Evolutionary conservation across 768 basidiomycete species (phyloP), one percentile per base, ranked within the genome.

Genomic region (Cytidiella melzeri): DNA sequence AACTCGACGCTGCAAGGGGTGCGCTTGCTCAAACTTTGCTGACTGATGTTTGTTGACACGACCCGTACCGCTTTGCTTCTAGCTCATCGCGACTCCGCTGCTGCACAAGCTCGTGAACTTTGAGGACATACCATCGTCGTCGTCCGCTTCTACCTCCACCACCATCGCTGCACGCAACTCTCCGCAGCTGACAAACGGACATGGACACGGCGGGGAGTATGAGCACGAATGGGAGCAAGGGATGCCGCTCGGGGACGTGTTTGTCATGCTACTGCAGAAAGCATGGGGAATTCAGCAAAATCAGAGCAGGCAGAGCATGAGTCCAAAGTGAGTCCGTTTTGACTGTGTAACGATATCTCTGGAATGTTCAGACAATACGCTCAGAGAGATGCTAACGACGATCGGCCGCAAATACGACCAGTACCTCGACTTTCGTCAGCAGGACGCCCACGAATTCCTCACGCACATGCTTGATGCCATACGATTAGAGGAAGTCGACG

Each of bases 371-470:
- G 28, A 48, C 27, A 20, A 47, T 18, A 40, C 20, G 43, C 39
- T 11, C 18, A 2, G 57, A 88, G 87, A 59, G 73, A 60, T 95
- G 36, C 67, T 95, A 15, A 63, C 72, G 24, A 74, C 78, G 10
- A 70, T 96, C 13, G 87, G 92, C 2, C 72, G 73, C 57, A 96
- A 95, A 67, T 88, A 94, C 62, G 91, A 92, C 55, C 93, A 98
- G 60, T 98, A 96, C 59, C 80, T 89, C 40, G 93, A 94, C 61
- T 94, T 93, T 64, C 82, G 87, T 6, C 94, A 98, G 65, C 94
- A 96, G 65, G 94, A 98, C 61, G 91, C 93, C 20, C 94, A 96
- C 64, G 94, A 98, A 69, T 85, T 95, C 54, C 68, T 97, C 21
- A 76, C 90, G 27, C 92, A 93, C 55, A 72, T 97, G 51, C 71